Evolutionary conservation across 257 asterid species (phyloP).

Genomic region (Henckelia pumila): DNA sequence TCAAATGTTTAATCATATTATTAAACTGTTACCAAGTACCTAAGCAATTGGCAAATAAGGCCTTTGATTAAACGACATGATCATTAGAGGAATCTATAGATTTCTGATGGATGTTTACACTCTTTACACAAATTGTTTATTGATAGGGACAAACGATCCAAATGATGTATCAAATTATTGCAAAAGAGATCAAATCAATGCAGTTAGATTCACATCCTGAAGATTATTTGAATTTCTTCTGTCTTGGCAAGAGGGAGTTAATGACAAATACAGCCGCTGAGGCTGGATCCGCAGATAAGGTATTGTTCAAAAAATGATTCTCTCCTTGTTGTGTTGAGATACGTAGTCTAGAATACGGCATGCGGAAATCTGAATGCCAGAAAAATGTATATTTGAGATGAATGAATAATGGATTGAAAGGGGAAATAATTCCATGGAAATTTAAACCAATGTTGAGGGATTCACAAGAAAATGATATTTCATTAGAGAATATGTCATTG

Average conservation of each 20-base stretch:
- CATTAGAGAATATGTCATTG: not conserved
- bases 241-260: conserved; percentile 60
- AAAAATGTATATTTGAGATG: not conserved
- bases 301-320: too few relatives aligned
- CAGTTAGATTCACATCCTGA: conserved; percentile 43
- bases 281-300: not conserved
- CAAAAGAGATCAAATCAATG: conserved; percentile 38
- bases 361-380: not conserved
- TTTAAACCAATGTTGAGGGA: not conserved
- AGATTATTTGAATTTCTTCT: conserved; percentile 56
- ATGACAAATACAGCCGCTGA: not conserved
- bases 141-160: conserved; percentile 68
- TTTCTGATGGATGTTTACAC: not conserved
- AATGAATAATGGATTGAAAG: too few relatives aligned
- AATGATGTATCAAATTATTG: conserved; percentile 57
- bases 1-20: not conserved
- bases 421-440: not conserved
- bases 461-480: too few relatives aligned
- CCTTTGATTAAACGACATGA: not conserved
- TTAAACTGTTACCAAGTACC: not conserved
- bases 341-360: not conserved
- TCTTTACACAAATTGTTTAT: conserved; percentile 9
- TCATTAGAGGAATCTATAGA: not conserved
- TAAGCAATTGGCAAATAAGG: not conserved
- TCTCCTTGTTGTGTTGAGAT: not conserved